Base-by-base conservation (phyloP, 225 moss, liverwort and hornwort species). In the Climacium dendroides region DNA sequence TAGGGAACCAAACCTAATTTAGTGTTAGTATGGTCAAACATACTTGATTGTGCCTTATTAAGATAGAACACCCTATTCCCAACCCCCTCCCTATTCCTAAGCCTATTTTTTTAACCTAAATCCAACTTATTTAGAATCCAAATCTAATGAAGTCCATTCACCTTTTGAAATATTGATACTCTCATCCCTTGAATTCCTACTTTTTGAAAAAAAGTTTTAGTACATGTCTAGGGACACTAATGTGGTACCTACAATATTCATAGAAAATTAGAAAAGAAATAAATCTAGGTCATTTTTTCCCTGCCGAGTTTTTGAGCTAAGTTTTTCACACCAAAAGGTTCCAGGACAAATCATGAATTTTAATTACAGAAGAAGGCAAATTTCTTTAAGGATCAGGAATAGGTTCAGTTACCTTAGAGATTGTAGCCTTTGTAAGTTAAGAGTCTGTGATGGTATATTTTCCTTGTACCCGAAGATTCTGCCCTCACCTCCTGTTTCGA, bases 41-140 rank as follows among this genome's bases (percentile, higher is more conserved):
- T 29, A 18, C 11, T 47, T 45, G 6, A 72, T 48, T 30, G 48
- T 17, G 6, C 7, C 3, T 48, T 73, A 47, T 9, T 11, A 30
- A 72, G 10, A 3, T 45, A 72, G 9, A 45, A 10, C 1, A 26
- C 10, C 25, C 24, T 9, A 29, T 43, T 20, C 1, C 7, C 4
- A 11, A 7, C 0, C 1, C 6, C 14, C 11, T 23, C 6, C 1
- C 19, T 4, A 67, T 39, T 69, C 5, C 5, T 0, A 4, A 71
- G 2, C 13, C 71, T 71, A 71, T 3, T 41, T 9, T n/a, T 45
- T 73, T 45, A 17, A 29, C 5, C 73, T 6, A 28, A 17, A 50
- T 19, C 4, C 5, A 73, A 29, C 9, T 3, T 48, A 0, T 4
- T 50, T 11, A 47, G 6, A 73, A 30, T 30, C 7, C 7, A 30